Evolutionary conservation across 2,329 filamentous ascomycete species (phyloP).

Genomic region (Hortaea sp.): DNA sequence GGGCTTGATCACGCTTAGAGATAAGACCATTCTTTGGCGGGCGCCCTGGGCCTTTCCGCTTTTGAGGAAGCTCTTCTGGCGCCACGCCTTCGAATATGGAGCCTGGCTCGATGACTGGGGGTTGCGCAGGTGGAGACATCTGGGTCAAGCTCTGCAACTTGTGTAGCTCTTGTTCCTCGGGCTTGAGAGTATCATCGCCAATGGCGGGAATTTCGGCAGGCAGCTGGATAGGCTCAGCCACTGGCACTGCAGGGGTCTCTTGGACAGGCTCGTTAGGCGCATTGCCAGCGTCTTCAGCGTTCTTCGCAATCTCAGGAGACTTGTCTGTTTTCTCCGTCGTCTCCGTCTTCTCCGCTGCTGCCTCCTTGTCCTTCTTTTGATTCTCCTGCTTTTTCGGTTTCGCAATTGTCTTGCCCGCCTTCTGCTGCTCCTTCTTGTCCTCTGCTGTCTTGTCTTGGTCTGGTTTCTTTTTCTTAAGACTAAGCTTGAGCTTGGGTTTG

Average conservation of each 20-base stretch:
- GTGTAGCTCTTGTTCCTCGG: neutral
- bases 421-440: slow-evolving; percentile 6
- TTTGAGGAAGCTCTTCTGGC: slow-evolving; percentile 39
- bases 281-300: slow-evolving; percentile 1
- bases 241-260: neutral
- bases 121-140: slow-evolving; percentile 7
- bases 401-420: slow-evolving; percentile 1
- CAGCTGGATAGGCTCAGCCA: neutral
- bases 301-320: slow-evolving; percentile 1
- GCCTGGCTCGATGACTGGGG: slow-evolving; percentile 16
- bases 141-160: neutral
- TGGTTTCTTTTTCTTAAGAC: slow-evolving; percentile 9
- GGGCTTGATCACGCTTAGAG: slow-evolving; percentile 57
- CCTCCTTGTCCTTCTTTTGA: neutral
- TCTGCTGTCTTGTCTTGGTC: slow-evolving; percentile 10
- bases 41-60: slow-evolving; percentile 66
- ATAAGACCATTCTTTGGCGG: slow-evolving; percentile 76
- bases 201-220: neutral
- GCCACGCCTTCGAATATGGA: slow-evolving; percentile 23
- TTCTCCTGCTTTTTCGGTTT: slow-evolving; percentile 8
- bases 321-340: slow-evolving; percentile 16
- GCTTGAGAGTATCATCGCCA: neutral
- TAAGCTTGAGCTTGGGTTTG: slow-evolving; percentile 12
- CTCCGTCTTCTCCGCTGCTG: slow-evolving; percentile 9
- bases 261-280: too few species aligned